Base-by-base conservation (phyloP, 768 basidiomycete genomes). In the Leucosporidium scottii region DNA sequence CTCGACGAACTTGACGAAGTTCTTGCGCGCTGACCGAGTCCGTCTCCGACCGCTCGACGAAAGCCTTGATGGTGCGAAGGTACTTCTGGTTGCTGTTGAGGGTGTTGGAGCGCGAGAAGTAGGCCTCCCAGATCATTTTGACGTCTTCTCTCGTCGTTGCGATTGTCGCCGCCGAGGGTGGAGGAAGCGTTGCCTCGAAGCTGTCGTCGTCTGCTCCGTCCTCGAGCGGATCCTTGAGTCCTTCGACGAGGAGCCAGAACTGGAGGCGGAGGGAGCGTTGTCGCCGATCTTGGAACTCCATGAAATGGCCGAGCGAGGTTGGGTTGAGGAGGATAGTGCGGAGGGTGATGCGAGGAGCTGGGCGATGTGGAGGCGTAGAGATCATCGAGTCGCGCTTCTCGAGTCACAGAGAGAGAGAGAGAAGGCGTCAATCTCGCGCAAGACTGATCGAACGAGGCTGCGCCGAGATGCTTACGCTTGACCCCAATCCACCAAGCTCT, bases 251-350 rank as follows among this genome's bases (percentile, higher is more conserved):
- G 1, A 98, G 81, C 94, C 94, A 98, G 79, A 97, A 99, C 71
- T 98, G 94, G 4, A 96, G 91, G 15, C 91, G 85, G 18, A 90
- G 75, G 18, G 93, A 89, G 36, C 88, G 85, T 67, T 86, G 83
- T 12, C 89, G 85, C 20, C 96, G 85, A 73, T 98, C 96, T 91
- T 97, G 93, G 74, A 91, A 96, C 80, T 99, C 96, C 87, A 97
- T 93, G 80, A 94, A 90, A 77, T 96, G 94, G 3, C 90, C 91
- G 3, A 98, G 83, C 0, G 92, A 91, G 48, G 86, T 88, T 0
- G 94, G 93, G 73, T 91, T 93, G 28, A 86, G 81, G 4, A 99
- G 84, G 60, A 98, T 83, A 61, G 91, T 88, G 49, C 89, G 84
- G 6, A 94, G 82, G 0, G 84, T 81, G 28, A 89, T 78, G 17